Base-by-base conservation (phyloP, 2,329 filamentous ascomycete genomes). In the Pseudogymnoascus sp. region DNA sequence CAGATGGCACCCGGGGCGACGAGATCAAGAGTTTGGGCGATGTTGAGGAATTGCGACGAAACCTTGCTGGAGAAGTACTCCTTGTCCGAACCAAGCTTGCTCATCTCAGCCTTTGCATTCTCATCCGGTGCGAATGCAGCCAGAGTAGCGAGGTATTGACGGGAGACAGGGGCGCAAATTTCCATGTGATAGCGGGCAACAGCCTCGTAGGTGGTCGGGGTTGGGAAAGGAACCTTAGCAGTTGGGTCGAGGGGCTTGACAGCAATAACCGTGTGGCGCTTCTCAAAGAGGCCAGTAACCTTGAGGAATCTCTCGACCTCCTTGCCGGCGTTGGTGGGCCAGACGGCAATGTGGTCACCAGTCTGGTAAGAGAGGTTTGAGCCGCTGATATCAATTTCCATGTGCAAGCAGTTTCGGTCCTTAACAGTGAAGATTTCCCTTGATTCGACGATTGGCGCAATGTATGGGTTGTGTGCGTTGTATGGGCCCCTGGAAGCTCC, bases 391-490 rank as follows among this genome's bases (percentile, higher is more conserved):
- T 95, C 91, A 66, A 99, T 86, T 75, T 99, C 95, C 83, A 97
- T 86, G 76, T 99, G 95, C 67, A 99, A 80, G 73, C 94, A 99
- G 80, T 97, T 97, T 65, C 95, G 84, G 72, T 92, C 90, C 75
- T 92, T 90, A 75, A 89, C 87, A 59, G 82, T 87, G 79, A 99
- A 99, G 10, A 99, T 74, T 77, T 99, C 94, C 68, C 82, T 82
- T n/a, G 94, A 97, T 73, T 95, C 90, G 71, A 82, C 83, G 69
- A 99, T 95, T 31, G 93, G 92, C 33, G 95, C 93, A 73, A 99
- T 94, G 79, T 90, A 97, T 21, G 94, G 94, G 78, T 96, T 96
- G 81, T 97, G 92, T 60, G 92, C 88, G 73, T 96, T 97, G 83
- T 89, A 97, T 13, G 94, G 94, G 10, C 92, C 92, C 75, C 89